phyloP scores from a whole-genome alignment of 202 grass and related monocot genomes.

The Tripidium arundinaceum region DNA sequence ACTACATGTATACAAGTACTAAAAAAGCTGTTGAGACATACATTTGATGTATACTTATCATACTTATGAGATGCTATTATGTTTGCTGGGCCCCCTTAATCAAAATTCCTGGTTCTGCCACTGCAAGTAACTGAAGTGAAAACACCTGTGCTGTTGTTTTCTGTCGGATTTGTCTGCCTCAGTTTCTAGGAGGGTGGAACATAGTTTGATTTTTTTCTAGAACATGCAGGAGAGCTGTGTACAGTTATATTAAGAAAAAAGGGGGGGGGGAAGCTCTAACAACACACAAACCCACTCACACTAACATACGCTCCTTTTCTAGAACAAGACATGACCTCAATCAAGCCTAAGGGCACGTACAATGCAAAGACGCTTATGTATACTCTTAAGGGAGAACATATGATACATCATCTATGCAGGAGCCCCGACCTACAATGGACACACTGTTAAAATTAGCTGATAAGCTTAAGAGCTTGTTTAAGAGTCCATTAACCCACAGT shows the following conservation, averaged over 20 bases:
- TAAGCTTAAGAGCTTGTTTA: not conserved
- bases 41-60: no score
- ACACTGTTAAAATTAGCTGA: not conserved
- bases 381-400: not conserved
- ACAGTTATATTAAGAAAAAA: not conserved
- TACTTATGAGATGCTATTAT: no score
- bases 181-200: not conserved
- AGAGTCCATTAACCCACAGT: not conserved
- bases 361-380: not conserved
- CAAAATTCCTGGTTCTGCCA: no score
- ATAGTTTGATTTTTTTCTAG: not conserved
- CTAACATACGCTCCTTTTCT: not conserved
- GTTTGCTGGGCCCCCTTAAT: no score
- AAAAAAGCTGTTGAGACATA: no score
- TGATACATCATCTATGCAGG: not conserved
- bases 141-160: not conserved
- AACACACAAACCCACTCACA: not conserved
- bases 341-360: not conserved
- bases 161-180: not conserved
- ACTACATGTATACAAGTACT: no score
- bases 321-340: not conserved
- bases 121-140: conserved; percentile 1
- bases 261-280: not conserved
- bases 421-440: not conserved
- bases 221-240: not conserved